Percentiles rank a stretch among this genome's conserved stretches.
Evolutionary conservation across 345 rosid species (phyloP).

Genomic region (Eucalyptus marginata): DNA sequence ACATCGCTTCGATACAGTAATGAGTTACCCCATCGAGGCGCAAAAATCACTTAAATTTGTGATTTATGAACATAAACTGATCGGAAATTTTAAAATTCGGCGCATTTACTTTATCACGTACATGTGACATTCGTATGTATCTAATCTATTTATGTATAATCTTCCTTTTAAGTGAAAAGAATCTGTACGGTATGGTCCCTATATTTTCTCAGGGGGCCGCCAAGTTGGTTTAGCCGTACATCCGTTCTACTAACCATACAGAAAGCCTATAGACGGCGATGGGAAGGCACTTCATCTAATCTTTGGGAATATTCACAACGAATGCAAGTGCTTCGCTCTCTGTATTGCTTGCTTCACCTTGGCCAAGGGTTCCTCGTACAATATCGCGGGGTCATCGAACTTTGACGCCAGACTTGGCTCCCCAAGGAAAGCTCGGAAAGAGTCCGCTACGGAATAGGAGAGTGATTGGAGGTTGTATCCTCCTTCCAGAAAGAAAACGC

Average conservation of each 20-base stretch:
- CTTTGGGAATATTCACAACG: conserved; percentile 19
- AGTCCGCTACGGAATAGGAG: conserved; percentile 74
- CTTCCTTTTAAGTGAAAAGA: not conserved
- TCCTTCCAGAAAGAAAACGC: conserved; percentile 89
- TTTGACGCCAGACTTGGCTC: conserved; percentile 64
- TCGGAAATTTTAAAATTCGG: not conserved
- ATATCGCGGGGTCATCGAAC: conserved; percentile 69
- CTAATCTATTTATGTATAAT: not conserved
- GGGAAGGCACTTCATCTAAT: not conserved
- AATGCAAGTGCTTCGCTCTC: conserved; percentile 61
- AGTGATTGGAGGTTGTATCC: conserved; percentile 90
- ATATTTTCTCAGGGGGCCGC: not conserved
- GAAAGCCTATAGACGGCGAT: not conserved
- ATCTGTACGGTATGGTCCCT: not conserved
- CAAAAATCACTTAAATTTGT: not conserved
- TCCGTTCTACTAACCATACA: not conserved
- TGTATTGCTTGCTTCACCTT: conserved; percentile 68
- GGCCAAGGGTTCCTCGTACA: conserved; percentile 73
- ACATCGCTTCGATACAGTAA: not conserved
- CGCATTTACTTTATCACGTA: not conserved
- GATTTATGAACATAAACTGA: not conserved
- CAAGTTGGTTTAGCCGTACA: not conserved
- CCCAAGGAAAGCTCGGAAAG: conserved; percentile 76
- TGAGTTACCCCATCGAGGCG: not conserved
- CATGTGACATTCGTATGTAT: not conserved